A percentile compares a stretch with the other conserved stretches of the same genome.
Conservation (phyloP, 2,329 filamentous ascomycete genomes). For the Cladosporium sp. region DNA sequence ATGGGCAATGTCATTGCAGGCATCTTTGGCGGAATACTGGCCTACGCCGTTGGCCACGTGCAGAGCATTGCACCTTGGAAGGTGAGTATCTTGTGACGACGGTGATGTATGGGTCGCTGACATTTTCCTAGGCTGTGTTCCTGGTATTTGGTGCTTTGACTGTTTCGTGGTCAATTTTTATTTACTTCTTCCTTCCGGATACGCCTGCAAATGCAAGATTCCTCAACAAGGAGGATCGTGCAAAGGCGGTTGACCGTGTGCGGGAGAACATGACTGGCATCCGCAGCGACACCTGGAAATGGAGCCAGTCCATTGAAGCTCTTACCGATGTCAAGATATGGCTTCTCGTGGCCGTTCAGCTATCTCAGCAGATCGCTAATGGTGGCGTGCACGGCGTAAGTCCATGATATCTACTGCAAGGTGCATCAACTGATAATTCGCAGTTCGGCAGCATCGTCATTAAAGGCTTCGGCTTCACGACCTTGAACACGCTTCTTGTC, state of each 20-base stretch:
- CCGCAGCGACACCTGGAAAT: conserved; percentile 50
- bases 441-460: conserved; percentile 60
- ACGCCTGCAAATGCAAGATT: conserved; percentile 60
- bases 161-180: conserved; percentile 50
- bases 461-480: conserved; percentile 57
- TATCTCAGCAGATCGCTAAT: conserved; percentile 57
- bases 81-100: neutral
- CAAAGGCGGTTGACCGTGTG: neutral
- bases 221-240: neutral
- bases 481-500: conserved; percentile 56
- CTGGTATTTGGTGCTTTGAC: conserved; percentile 42
- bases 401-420: too few species aligned
- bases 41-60: neutral
- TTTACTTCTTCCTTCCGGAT: conserved; percentile 63
- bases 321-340: conserved; percentile 60
- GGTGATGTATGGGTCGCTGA: neutral
- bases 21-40: neutral
- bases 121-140: conserved; percentile 60
- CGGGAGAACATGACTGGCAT: conserved; percentile 42
- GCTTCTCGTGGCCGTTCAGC: conserved; percentile 51
- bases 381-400: conserved; percentile 34
- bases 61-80: conserved; percentile 1
- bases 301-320: conserved; percentile 56
- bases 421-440: neutral
- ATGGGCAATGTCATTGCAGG: conserved; percentile 1